Base-by-base conservation (phyloP, 225 moss, liverwort and hornwort species). In the Pseudisothecium myosuroides region DNA sequence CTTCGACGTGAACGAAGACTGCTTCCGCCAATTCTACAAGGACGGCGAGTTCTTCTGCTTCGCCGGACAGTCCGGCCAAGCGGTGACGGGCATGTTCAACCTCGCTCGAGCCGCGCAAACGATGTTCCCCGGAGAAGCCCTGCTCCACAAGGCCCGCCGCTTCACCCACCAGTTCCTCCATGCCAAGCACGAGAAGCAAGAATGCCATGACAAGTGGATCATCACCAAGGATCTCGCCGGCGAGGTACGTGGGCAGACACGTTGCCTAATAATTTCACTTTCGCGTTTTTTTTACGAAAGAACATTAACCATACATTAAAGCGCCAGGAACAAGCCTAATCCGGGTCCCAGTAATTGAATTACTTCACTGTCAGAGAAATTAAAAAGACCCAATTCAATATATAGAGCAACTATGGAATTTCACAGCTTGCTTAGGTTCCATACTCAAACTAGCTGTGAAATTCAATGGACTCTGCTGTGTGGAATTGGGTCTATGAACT, bases 131-230 rank as follows among this genome's bases (percentile, higher is more conserved):
- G 95, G 94, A 22, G 96, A 97, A 71, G 39, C 85, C 17, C 64
- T 96, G 71, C 90, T 97, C 34, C 76, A 90, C 34, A 87, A 83
- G 87, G 96, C 91, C 6, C 87, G 88, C 23, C 49, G 76, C 9
- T 96, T 96, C 68, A 86, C 96, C 5, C 60, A 73, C 64, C 84
- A 22, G n/a, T 95, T 95, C 65, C 92, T 97, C 34, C 80, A 80
- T 36, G 82, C 63, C 55, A 96, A 94, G 92, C 84, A 83, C 26
- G 86, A 80, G 50, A 92, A 62, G 21, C 64, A 91, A 32, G 92
- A 96, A 69, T 95, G 94, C 89, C 86, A 83, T 85, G 95, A 97
- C 85, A 96, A 97, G 90, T 97, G 97, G 97, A 95, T 95, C 69
- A 88, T 97, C 67, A 90, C 93, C 76, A 96, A 96, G 90, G 95